Conservation (phyloP, 1,284 basidiomycete genomes). For the Kalmanozyma brasiliensis region DNA sequence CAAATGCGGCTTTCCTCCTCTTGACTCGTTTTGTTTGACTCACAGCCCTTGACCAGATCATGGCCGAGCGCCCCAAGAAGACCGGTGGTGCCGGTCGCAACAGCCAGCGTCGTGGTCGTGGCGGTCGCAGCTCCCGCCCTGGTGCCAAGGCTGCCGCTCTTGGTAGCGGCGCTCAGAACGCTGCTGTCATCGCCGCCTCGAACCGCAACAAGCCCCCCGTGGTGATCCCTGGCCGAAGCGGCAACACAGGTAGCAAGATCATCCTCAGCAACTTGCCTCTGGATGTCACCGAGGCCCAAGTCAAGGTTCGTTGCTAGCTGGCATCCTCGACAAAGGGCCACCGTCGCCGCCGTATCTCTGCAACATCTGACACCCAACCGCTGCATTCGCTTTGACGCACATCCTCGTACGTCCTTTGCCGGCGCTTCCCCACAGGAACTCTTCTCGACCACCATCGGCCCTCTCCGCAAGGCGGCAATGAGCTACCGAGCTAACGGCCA, state of each 20-base stretch:
- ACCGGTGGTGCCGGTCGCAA: slow-evolving; percentile 35
- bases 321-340: no score
- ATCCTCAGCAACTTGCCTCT: slow-evolving; percentile 92
- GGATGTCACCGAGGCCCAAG: slow-evolving; percentile 93
- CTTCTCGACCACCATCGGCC: slow-evolving; percentile 89
- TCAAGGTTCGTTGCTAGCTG: slow-evolving; percentile 74
- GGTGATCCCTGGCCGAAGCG: slow-evolving; percentile 63
- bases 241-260: slow-evolving; percentile 76
- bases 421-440: slow-evolving; percentile 75
- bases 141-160: slow-evolving; percentile 64
- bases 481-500: slow-evolving; percentile 85
- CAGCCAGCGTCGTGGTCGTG: slow-evolving; percentile 40
- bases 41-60: slow-evolving; percentile 66
- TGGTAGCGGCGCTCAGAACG: slow-evolving; percentile 54
- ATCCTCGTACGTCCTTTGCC: background rate
- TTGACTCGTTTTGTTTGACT: slow-evolving; percentile 6
- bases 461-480: slow-evolving; percentile 82
- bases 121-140: slow-evolving; percentile 41
- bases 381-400: background rate
- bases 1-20: slow-evolving; percentile 4
- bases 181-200: slow-evolving; percentile 58
- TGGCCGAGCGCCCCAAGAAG: slow-evolving; percentile 60
- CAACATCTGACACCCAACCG: background rate
- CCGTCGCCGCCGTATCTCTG: slow-evolving; percentile 3
- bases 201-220: slow-evolving; percentile 65